phyloP scores from a whole-genome alignment of 1,284 basidiomycete species.

The Fomitiporia mediterranea region DNA sequence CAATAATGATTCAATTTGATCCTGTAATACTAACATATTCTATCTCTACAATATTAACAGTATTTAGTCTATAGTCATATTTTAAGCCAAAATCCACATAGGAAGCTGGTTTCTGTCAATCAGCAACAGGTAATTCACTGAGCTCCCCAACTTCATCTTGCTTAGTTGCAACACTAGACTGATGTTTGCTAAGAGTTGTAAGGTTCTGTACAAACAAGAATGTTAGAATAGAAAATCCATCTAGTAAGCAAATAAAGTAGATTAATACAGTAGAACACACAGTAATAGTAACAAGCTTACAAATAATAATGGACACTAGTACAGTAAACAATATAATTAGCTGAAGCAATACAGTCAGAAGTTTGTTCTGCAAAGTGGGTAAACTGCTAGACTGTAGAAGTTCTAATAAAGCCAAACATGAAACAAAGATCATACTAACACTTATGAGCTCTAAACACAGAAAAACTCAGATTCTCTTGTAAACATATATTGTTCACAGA shows the following conservation, averaged over 20 bases:
- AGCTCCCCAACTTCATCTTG: too few species aligned
- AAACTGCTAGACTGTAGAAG: slow-evolving; percentile 57
- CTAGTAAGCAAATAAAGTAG: slow-evolving; percentile 32
- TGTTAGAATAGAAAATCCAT: slow-evolving; percentile 87
- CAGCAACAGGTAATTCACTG: too few species aligned
- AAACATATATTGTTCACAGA: not conserved
- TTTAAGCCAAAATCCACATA: too few species aligned
- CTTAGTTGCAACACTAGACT: too few species aligned
- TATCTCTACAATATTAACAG: too few species aligned
- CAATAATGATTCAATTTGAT: too few species aligned
- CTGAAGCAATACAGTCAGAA: slow-evolving; percentile 63
- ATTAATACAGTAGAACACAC: not conserved
- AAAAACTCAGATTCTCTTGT: not conserved
- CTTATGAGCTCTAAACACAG: slow-evolving; percentile 43
- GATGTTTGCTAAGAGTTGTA: too few species aligned
- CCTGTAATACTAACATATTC: too few species aligned
- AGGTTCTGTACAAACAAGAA: slow-evolving; percentile 71
- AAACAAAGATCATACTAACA: slow-evolving; percentile 82
- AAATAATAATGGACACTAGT: slow-evolving; percentile 61
- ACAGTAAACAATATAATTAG: slow-evolving; percentile 85
- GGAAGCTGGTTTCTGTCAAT: too few species aligned
- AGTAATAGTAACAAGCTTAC: slow-evolving; percentile 3
- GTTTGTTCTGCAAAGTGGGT: slow-evolving; percentile 62
- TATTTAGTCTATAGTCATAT: too few species aligned
- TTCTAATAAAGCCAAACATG: slow-evolving; percentile 66